A percentile compares a stretch with the other conserved stretches of the same genome.
phyloP scores from a whole-genome alignment of 2,329 filamentous ascomycete species.

The Penicillium sp. region DNA sequence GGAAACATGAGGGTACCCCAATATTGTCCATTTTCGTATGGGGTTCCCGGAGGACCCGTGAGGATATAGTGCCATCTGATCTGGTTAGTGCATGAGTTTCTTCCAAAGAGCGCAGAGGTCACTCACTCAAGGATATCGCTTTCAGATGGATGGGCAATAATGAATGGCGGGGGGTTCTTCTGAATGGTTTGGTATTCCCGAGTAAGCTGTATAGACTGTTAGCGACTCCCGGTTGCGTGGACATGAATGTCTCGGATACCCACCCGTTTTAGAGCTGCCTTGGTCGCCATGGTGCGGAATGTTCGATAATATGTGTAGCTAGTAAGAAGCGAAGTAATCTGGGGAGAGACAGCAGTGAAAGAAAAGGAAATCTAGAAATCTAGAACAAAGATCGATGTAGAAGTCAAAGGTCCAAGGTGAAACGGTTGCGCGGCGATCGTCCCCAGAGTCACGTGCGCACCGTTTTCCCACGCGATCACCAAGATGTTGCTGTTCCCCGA shows the following conservation, averaged over 20 bases:
- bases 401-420: neutral
- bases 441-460: constrained; percentile 1
- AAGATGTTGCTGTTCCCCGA: neutral
- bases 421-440: neutral
- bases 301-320: neutral
- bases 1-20: constrained; percentile 97
- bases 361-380: neutral
- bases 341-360: neutral
- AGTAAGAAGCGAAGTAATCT: neutral
- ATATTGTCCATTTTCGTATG: constrained; percentile 93
- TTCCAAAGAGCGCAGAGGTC: neutral
- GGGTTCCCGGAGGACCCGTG: constrained; percentile 88
- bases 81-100: neutral
- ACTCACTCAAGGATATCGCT: constrained; percentile 83
- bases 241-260: constrained; percentile 27
- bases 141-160: constrained; percentile 84
- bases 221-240: neutral
- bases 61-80: constrained; percentile 89
- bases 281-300: constrained; percentile 61
- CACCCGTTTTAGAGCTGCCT: constrained; percentile 71
- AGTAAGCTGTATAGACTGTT: constrained; percentile 48
- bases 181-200: constrained; percentile 65
- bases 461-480: constrained; percentile 13
- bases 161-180: constrained; percentile 82
- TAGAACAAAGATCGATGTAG: neutral